Evolutionary conservation across 495 filamentous ascomycete species (phyloP).

Genomic region (Aspergillus taichungensis): DNA sequence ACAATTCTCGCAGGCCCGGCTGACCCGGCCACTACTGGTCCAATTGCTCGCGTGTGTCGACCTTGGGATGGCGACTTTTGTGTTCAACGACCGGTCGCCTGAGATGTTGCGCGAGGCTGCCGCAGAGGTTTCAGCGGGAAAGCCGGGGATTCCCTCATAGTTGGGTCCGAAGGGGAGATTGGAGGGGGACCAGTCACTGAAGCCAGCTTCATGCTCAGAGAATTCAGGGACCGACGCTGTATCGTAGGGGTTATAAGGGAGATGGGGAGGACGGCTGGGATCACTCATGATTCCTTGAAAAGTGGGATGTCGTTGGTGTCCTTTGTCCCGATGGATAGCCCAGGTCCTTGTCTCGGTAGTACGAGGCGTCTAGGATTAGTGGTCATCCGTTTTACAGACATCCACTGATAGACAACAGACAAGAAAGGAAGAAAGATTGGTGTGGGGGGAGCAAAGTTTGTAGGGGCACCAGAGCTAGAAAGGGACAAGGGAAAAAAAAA

Average conservation of each 20-base stretch:
- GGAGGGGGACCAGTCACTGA: too few species aligned
- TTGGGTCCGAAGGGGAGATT: conserved; percentile 1
- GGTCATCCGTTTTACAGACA: not conserved
- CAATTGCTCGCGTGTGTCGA: conserved; percentile 16
- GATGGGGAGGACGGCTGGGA: conserved; percentile 14
- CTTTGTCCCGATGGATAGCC: conserved; percentile 2
- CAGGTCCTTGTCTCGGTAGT: conserved; percentile 5
- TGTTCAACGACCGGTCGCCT: conserved; percentile 15
- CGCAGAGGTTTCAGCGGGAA: conserved; percentile 6
- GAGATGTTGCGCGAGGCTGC: conserved; percentile 6
- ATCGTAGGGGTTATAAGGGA: conserved; percentile 9
- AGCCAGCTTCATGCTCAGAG: conserved; percentile 13
- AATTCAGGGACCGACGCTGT: conserved; percentile 13
- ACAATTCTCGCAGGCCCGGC: conserved; percentile 63
- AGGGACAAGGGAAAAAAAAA: too few species aligned
- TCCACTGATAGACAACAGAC: too few species aligned
- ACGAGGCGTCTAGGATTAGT: not conserved
- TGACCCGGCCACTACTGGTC: conserved; percentile 33
- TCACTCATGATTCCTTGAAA: conserved; percentile 20
- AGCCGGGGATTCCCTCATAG: conserved; percentile 12
- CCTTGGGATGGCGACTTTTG: conserved; percentile 34
- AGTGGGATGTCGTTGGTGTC: conserved; percentile 2
- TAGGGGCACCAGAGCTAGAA: too few species aligned
- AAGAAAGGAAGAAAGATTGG: not conserved
- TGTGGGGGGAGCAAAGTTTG: not conserved